phyloP scores from a whole-genome alignment of 2,329 filamentous ascomycete genomes.

The Ceratocystis cacaofunesta region DNA sequence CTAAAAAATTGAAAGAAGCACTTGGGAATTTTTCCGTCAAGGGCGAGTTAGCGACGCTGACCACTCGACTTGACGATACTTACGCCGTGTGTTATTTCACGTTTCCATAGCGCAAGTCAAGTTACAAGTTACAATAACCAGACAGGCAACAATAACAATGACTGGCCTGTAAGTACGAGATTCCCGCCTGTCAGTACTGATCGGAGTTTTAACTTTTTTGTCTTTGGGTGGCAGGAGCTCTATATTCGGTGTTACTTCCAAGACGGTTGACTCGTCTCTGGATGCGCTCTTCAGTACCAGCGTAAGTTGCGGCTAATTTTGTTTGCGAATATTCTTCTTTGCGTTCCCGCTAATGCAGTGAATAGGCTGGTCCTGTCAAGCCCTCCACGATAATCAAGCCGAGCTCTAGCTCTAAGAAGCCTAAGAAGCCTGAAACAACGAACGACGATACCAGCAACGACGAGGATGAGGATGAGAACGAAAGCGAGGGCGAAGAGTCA shows the following conservation, averaged over 20 bases:
- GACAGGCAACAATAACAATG: constrained; percentile 7
- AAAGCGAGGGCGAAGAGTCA: constrained; percentile 20
- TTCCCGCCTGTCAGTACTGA: background rate
- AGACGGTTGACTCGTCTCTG: constrained; percentile 52
- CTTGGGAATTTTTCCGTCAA: constrained; percentile 13
- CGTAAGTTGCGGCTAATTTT: constrained; percentile 36
- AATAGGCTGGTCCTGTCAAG: constrained; percentile 38
- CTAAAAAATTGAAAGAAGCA: constrained; percentile 17
- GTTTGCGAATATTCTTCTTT: background rate
- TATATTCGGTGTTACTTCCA: constrained; percentile 23
- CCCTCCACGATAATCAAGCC: constrained; percentile 26
- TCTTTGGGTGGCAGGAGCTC: constrained; percentile 7
- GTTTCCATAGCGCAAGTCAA: background rate
- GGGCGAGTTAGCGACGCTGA: constrained; percentile 4
- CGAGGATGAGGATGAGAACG: constrained; percentile 21
- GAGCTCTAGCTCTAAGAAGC: constrained; percentile 19
- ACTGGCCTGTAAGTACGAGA: constrained; percentile 4
- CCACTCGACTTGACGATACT: background rate
- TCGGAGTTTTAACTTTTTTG: constrained; percentile 10
- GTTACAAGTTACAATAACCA: background rate
- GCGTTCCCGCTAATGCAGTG: constrained; percentile 8
- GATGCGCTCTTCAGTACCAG: constrained; percentile 57
- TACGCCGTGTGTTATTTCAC: background rate
- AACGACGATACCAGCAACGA: constrained; percentile 21
- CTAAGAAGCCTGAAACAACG: constrained; percentile 25